phyloP scores from a whole-genome alignment of 805 yeast genomes.

The Candida stauntonica region DNA sequence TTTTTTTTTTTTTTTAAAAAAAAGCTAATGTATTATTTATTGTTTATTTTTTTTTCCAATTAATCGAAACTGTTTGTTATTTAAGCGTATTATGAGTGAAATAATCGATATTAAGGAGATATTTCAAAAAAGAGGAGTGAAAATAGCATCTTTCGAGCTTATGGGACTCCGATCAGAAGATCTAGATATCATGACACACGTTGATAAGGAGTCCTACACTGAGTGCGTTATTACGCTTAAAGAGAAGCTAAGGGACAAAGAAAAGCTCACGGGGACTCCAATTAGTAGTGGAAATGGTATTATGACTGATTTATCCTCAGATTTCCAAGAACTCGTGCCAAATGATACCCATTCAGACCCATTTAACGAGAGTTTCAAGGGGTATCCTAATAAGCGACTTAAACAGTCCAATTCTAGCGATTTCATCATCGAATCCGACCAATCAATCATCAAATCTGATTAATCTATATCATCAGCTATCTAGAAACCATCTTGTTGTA shows the following conservation, averaged over 20 bases:
- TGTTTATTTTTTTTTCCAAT: too few relatives aligned
- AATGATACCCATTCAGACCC: not conserved
- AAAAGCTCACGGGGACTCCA: not conserved
- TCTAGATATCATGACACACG: not conserved
- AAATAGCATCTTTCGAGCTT: not conserved
- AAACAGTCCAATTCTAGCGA: not conserved
- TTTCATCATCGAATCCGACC: constrained; percentile 6
- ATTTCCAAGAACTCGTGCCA: constrained; percentile 10
- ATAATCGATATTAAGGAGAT: not conserved
- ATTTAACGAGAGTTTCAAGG: constrained; percentile 2
- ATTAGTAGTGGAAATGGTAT: not conserved
- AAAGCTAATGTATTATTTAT: too few relatives aligned
- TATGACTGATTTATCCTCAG: constrained; percentile 7
- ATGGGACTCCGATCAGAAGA: not conserved
- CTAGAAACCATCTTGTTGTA: too few relatives aligned
- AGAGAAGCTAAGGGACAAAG: not conserved
- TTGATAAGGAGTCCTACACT: not conserved
- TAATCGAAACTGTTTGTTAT: too few relatives aligned
- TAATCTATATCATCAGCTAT: too few relatives aligned
- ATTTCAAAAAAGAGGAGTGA: not conserved
- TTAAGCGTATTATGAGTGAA: too few relatives aligned
- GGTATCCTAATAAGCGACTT: constrained; percentile 4
- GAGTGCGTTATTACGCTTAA: not conserved
- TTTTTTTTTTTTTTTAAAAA: too few relatives aligned
- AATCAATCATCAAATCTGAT: not conserved